Evolutionary conservation across 2,329 filamentous ascomycete genomes (phyloP).

Genomic region (Paecilomyces fulvus): DNA sequence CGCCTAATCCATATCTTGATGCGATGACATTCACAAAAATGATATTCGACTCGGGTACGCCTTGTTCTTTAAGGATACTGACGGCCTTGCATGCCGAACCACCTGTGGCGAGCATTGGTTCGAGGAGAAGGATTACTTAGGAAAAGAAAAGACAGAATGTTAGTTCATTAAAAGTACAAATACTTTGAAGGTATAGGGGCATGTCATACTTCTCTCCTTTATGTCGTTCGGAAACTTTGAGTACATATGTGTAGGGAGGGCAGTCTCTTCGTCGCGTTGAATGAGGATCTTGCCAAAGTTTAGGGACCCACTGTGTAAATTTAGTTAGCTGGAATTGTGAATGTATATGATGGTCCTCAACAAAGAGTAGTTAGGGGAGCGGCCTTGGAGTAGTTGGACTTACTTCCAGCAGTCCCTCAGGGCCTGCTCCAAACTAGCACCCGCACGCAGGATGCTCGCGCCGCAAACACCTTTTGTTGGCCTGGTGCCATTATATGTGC

Average conservation of each 20-base stretch:
- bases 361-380: not conserved
- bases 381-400: not conserved
- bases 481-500: slow-evolving; percentile 8
- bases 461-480: slow-evolving; percentile 17
- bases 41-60: slow-evolving; percentile 16
- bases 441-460: slow-evolving; percentile 24
- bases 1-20: slow-evolving; percentile 14
- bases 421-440: slow-evolving; percentile 22
- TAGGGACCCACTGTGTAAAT: slow-evolving; percentile 13
- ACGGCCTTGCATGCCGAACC: slow-evolving; percentile 11
- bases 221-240: slow-evolving; percentile 20
- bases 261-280: slow-evolving; percentile 23
- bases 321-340: not conserved
- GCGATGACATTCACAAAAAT: slow-evolving; percentile 22
- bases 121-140: slow-evolving; percentile 11
- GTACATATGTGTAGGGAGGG: slow-evolving; percentile 19
- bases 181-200: not conserved
- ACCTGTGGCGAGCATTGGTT: slow-evolving; percentile 13
- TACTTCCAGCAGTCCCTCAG: slow-evolving; percentile 20
- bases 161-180: not conserved
- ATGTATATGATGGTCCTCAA: not conserved
- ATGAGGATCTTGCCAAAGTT: slow-evolving; percentile 27
- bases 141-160: slow-evolving; percentile 2
- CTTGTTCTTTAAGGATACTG: slow-evolving; percentile 5
- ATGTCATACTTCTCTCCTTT: slow-evolving; percentile 9